phyloP scores from a whole-genome alignment of 306 rosid genomes.

The Ziziphus jujuba region DNA sequence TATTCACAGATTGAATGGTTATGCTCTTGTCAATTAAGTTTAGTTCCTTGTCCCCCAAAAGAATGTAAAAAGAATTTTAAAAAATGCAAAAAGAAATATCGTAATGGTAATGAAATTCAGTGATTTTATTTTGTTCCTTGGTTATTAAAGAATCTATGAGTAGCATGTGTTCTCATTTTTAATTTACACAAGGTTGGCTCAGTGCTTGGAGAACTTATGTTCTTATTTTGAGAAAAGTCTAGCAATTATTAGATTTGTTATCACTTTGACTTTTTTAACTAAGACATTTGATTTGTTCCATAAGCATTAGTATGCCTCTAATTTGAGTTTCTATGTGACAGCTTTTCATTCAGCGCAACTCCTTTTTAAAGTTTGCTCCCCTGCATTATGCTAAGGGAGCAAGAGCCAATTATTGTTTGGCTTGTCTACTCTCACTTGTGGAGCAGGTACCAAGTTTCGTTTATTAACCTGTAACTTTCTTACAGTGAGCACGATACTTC shows the following conservation, averaged over 20 bases:
- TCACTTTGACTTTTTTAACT: not conserved
- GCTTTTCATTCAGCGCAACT: conserved; percentile 56
- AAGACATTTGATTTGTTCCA: not conserved
- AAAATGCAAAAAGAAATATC: no score
- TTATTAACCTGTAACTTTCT: conserved; percentile 5
- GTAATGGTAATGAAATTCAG: no score
- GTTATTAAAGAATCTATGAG: no score
- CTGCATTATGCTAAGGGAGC: conserved; percentile 48
- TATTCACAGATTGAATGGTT: no score
- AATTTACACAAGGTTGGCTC: not conserved
- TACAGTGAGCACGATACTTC: not conserved
- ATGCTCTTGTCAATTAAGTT: no score
- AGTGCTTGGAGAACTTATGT: not conserved
- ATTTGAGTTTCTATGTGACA: conserved; percentile 39
- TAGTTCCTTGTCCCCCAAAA: no score
- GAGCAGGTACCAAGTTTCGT: conserved; percentile 70
- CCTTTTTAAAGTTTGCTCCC: conserved; percentile 53
- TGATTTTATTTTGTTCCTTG: no score
- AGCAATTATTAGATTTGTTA: not conserved
- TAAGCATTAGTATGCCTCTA: conserved; percentile 4
- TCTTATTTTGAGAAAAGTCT: not conserved
- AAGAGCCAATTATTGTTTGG: conserved; percentile 74
- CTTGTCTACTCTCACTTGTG: conserved; percentile 81
- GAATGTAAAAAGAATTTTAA: no score
- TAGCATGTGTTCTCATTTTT: not conserved